These are phyloP conservation scores for Oryza brachyantha DNA, from an alignment of 176 grass and related monocot genomes.

Conservation along the genomic window DNA sequence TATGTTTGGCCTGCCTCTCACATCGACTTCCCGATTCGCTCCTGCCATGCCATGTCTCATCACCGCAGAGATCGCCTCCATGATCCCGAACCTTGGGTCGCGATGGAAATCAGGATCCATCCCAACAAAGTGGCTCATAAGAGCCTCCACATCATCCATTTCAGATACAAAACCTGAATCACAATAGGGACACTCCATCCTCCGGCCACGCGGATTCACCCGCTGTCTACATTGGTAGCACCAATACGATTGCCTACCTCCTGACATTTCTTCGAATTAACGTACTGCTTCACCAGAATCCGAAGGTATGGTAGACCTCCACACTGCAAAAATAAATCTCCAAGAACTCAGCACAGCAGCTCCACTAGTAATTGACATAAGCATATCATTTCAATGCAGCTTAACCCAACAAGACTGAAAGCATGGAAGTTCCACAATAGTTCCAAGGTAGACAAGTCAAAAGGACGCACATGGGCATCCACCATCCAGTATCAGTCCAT, in stretches of 20 bases:
- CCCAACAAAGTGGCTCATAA: conserved; percentile 58
- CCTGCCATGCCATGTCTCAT: conserved; percentile 70
- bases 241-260: conserved; percentile 60
- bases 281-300: neutral
- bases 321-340: conserved; percentile 19
- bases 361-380: neutral
- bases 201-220: conserved; percentile 51
- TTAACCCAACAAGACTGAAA: neutral
- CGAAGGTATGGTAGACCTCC: neutral
- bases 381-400: conserved; percentile 1
- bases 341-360: neutral
- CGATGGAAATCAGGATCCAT: conserved; percentile 64
- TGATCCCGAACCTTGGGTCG: conserved; percentile 61
- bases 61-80: conserved; percentile 75
- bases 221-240: conserved; percentile 79
- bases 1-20: conserved; percentile 48
- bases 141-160: conserved; percentile 54
- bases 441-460: neutral
- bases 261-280: conserved; percentile 51
- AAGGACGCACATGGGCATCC: neutral
- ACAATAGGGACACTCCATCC: conserved; percentile 82
- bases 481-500: neutral
- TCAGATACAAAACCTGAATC: conserved; percentile 77
- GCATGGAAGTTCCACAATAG: neutral
- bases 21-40: conserved; percentile 53